Base-by-base conservation (phyloP, 2,329 filamentous ascomycete genomes). In the Pleurostoma richardsiae region DNA sequence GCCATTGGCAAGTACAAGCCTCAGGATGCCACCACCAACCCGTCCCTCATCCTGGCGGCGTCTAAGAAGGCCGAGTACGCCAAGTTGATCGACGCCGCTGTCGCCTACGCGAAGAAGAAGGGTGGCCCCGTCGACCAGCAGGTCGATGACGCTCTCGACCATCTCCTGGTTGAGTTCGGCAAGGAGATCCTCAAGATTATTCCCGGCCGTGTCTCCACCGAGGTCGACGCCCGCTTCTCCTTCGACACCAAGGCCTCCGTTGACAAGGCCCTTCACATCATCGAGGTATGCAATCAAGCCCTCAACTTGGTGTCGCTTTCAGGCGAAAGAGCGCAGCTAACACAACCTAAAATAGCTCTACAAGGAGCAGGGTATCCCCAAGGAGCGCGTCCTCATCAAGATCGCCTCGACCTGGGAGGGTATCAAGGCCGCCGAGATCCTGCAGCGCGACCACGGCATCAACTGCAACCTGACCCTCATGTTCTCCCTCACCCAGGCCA, bases 1-100 rank as follows among this genome's bases (percentile, higher is more conserved):
- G 91, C 91, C 72, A 99, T 99, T 71, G 91, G 80, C 79, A 96
- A 97, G 80, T 99, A 99, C 85, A 95, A 96, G 85, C 94, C 94
- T 56, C 91, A 99, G 81, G 94, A 99, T 88, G 94, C 94, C 66
- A 99, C 94, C 71, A 99, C 94, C 78, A 99, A 99, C 85, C 94
- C 94, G 51, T 97, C 94, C 54, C 82, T 99, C 69, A 97, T 99
- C 73, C 87, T 99, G 68, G 92, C 91, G 59, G 94, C 94, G 55
- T 91, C 94, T 68, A 97, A 99, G 83, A 97, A 97, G 84, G 67
- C 88, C 68, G 91, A 96, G 73, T 97, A 97, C 72, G 90, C 88
- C 64, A 85, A 86, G 71, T 77, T 97, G 66, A 95, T 96, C 61
- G 91, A 97, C 65, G 74, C 77, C 48, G 90, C 92, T 60, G 79